These are phyloP conservation scores for Fusarium odoratissimum DNA, from an alignment of 2,329 filamentous ascomycete genomes.

Conservation along the genomic window DNA sequence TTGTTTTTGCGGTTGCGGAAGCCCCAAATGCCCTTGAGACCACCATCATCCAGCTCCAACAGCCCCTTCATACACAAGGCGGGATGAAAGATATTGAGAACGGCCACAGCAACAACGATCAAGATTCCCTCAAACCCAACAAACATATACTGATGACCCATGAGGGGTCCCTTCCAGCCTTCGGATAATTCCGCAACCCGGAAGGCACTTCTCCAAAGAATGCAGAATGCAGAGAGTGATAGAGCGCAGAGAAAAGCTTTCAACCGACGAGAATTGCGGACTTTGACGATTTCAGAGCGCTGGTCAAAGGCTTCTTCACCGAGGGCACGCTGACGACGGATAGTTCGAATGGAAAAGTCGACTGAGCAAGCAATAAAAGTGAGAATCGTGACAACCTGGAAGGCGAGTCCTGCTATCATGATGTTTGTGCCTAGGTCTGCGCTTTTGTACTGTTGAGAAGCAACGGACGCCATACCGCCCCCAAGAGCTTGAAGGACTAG, in stretches of 20 bases:
- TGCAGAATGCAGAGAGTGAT: slow-evolving; percentile 67
- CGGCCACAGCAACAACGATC: slow-evolving; percentile 59
- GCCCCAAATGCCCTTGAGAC: slow-evolving; percentile 44
- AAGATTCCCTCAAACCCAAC: slow-evolving; percentile 68
- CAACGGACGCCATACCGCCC: slow-evolving; percentile 64
- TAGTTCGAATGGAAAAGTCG: slow-evolving; percentile 63
- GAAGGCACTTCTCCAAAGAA: slow-evolving; percentile 74
- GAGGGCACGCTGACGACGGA: slow-evolving; percentile 50
- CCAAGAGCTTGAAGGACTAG: slow-evolving; percentile 70
- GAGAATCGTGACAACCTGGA: slow-evolving; percentile 68
- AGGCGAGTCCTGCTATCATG: slow-evolving; percentile 72
- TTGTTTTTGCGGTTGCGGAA: slow-evolving; percentile 34
- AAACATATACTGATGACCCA: slow-evolving; percentile 65
- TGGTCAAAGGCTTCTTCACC: slow-evolving; percentile 53
- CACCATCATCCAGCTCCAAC: slow-evolving; percentile 43
- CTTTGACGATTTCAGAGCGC: slow-evolving; percentile 49
- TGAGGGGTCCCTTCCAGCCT: slow-evolving; percentile 71
- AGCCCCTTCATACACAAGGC: slow-evolving; percentile 45
- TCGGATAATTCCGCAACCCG: slow-evolving; percentile 73
- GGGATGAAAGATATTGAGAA: slow-evolving; percentile 56
- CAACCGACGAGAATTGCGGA: slow-evolving; percentile 60
- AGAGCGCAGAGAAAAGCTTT: slow-evolving; percentile 66
- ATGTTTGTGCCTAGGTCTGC: slow-evolving; percentile 64
- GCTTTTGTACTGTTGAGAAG: slow-evolving; percentile 51
- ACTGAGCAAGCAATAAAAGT: slow-evolving; percentile 63